Evolutionary conservation across 495 filamentous ascomycete species (phyloP).

Genomic region (Neurospora sp.): DNA sequence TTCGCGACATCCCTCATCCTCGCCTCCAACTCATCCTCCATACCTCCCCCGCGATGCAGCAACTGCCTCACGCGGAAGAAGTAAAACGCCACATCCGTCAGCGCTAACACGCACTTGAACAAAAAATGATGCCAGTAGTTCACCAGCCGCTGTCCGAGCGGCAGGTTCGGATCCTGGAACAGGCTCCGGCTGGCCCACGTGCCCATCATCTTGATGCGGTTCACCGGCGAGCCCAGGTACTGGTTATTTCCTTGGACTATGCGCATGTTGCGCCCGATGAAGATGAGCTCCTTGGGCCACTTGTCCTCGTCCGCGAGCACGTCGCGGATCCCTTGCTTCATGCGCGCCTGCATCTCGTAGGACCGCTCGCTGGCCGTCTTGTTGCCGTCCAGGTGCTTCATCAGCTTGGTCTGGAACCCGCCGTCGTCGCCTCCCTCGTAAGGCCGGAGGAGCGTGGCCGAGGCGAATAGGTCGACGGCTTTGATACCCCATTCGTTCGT

Average conservation of each 20-base stretch:
- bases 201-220: constrained; percentile 89
- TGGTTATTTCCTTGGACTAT: constrained; percentile 65
- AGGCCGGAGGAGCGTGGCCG: constrained; percentile 77
- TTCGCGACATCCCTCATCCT: constrained; percentile 79
- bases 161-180: constrained; percentile 47
- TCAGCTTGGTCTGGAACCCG: constrained; percentile 49
- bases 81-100: constrained; percentile 75
- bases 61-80: constrained; percentile 66
- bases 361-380: constrained; percentile 55
- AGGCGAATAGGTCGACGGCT: constrained; percentile 82
- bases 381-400: constrained; percentile 37
- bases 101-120: constrained; percentile 68
- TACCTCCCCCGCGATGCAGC: constrained; percentile 64
- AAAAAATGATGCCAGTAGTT: constrained; percentile 59
- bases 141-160: constrained; percentile 33
- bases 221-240: constrained; percentile 86
- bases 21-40: constrained; percentile 89
- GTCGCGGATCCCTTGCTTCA: constrained; percentile 73
- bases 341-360: constrained; percentile 77
- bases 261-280: constrained; percentile 89
- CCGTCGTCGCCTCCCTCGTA: constrained; percentile 71
- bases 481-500: constrained; percentile 75
- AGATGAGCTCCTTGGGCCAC: constrained; percentile 88
- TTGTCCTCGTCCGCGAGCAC: constrained; percentile 82
- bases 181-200: constrained; percentile 76